phyloP scores from a whole-genome alignment of 768 basidiomycete species.

The Butyriboletus loyo region DNA sequence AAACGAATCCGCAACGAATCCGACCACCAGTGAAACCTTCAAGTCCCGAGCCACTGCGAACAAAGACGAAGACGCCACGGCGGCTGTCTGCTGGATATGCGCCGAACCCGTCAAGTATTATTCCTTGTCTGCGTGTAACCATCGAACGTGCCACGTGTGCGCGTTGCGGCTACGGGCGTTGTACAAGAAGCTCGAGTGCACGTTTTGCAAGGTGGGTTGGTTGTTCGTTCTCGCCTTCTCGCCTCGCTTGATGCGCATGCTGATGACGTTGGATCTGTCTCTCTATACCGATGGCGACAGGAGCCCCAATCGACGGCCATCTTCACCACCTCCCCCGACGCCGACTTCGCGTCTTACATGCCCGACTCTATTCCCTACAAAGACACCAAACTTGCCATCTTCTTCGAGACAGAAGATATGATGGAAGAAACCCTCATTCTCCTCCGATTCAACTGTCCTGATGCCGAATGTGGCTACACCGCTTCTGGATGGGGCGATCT shows the following conservation, averaged over 20 bases:
- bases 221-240: background rate
- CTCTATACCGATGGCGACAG: conserved; percentile 33
- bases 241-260: background rate
- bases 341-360: conserved; percentile 55
- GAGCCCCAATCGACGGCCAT: conserved; percentile 72
- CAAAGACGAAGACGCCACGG: conserved; percentile 34
- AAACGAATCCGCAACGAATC: background rate
- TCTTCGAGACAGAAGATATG: conserved; percentile 88
- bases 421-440: conserved; percentile 93
- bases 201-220: conserved; percentile 86
- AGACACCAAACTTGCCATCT: conserved; percentile 71
- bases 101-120: conserved; percentile 92
- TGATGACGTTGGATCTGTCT: background rate
- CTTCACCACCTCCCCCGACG: conserved; percentile 66
- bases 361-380: conserved; percentile 57
- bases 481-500: conserved; percentile 89
- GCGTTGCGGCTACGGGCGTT: conserved; percentile 82
- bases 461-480: conserved; percentile 76
- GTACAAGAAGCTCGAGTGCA: conserved; percentile 92
- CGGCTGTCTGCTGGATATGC: conserved; percentile 81
- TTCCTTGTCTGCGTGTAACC: conserved; percentile 86
- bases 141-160: conserved; percentile 94
- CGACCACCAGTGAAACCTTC: background rate
- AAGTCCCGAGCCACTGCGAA: conserved; percentile 11
- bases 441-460: conserved; percentile 93